Base-by-base conservation (phyloP, 768 basidiomycete species). In the Termitomyces sp. region DNA sequence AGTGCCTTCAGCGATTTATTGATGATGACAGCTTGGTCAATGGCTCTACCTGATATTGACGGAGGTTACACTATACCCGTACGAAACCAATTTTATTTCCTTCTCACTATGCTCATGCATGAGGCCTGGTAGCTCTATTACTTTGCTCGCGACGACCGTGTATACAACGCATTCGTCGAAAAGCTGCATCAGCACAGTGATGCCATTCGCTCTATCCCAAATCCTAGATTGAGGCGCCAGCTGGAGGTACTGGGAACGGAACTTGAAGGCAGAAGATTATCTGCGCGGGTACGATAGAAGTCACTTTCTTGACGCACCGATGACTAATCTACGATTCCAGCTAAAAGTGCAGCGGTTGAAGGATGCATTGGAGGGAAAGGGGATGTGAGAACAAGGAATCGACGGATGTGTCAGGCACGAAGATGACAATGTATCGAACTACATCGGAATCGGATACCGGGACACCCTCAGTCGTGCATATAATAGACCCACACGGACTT, bases 131-230 rank as follows among this genome's bases (percentile, higher is more conserved):
- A 50, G 90, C 79, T 84, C 17, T 93, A 89, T 60, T 93, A 88
- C 64, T 98, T 98, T 65, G 95, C 95, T 45, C 81, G 95, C 26
- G 95, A 98, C 69, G 88, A 94, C 58, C 83, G 95, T 42, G 84
- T 90, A 11, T 89, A 87, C 69, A 85, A 79, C 58, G 80, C 84
- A 2, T 89, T 93, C 53, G 70, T 73, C 6, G 80, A 85, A 24
- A 70, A 74, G 28, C 60, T 78, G 22, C 71, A 77, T 42, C 62
- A 65, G 32, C 71, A 81, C 61, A 75, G 76, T 60, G 65, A 44
- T 37, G 40, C 10, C 8, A 42, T 55, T 24, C 17, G 26, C n/a
- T 22, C 38, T 6, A 24, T 45, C n/a, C 49, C 43, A 3, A 56
- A 56, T 34, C 48, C 41, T 26, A 48, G 34, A 17, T 24, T 49